Percentiles rank a stretch among this genome's conserved stretches.
Evolutionary conservation across 495 filamentous ascomycete genomes (phyloP).

Genomic region (Lichenothelia convexa): DNA sequence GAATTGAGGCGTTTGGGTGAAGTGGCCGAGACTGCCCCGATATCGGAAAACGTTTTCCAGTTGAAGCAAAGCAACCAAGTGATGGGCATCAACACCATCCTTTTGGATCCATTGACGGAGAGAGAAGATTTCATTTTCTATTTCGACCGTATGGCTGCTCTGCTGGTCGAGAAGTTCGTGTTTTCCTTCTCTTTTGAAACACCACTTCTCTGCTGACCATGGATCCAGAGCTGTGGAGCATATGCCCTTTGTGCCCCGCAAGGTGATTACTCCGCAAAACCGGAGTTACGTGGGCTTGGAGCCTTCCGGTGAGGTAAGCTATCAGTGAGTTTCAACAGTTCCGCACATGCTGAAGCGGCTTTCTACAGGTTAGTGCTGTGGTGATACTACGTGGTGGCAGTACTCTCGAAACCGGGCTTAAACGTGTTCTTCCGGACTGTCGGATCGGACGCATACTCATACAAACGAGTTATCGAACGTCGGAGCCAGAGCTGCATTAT

Average conservation of each 20-base stretch:
- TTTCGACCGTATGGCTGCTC: slow-evolving; percentile 65
- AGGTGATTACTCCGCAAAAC: slow-evolving; percentile 50
- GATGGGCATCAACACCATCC: slow-evolving; percentile 71
- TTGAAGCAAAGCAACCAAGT: slow-evolving; percentile 62
- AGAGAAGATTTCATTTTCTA: slow-evolving; percentile 94
- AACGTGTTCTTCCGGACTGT: slow-evolving; percentile 80
- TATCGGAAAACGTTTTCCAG: slow-evolving; percentile 53
- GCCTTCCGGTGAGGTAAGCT: slow-evolving; percentile 42
- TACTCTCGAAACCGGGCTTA: slow-evolving; percentile 69
- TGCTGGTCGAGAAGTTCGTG: slow-evolving; percentile 67
- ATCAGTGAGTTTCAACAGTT: no score
- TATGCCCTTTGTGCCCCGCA: slow-evolving; percentile 38
- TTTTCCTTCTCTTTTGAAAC: neutral
- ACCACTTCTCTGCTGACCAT: slow-evolving; percentile 5
- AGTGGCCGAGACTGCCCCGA: slow-evolving; percentile 45
- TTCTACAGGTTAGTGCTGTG: slow-evolving; percentile 79
- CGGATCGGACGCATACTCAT: slow-evolving; percentile 77
- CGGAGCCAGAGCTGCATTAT: slow-evolving; percentile 85
- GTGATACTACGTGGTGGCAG: slow-evolving; percentile 75
- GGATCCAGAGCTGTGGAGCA: slow-evolving; percentile 50
- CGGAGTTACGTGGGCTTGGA: slow-evolving; percentile 48
- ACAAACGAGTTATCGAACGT: slow-evolving; percentile 65
- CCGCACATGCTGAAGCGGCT: no score
- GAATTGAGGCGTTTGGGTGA: slow-evolving; percentile 55
- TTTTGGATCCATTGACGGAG: slow-evolving; percentile 60